These are phyloP conservation scores for Arthrobotrys megalospora DNA, from an alignment of 2,329 filamentous ascomycete genomes.

Conservation along the genomic window DNA sequence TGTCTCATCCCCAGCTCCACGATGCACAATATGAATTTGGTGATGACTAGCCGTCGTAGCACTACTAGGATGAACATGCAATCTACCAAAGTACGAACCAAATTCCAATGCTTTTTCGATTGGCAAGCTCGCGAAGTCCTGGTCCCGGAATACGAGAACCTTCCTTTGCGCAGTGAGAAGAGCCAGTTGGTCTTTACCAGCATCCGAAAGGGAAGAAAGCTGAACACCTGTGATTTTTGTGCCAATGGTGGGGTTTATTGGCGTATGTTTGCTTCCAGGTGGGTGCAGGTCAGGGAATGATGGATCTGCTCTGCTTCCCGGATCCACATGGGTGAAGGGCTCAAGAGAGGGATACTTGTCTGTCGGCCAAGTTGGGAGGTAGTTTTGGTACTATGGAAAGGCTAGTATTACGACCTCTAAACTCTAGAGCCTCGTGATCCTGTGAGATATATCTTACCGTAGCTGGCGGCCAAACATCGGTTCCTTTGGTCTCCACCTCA, in stretches of 20 bases:
- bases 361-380: slow-evolving; percentile 49
- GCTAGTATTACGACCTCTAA: neutral
- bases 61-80: slow-evolving; percentile 78
- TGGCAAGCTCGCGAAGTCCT: slow-evolving; percentile 79
- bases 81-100: slow-evolving; percentile 82
- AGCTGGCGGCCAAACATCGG: slow-evolving; percentile 43
- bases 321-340: slow-evolving; percentile 80
- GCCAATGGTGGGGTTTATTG: slow-evolving; percentile 81
- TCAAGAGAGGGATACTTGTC: slow-evolving; percentile 75
- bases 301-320: slow-evolving; percentile 81
- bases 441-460: slow-evolving; percentile 16
- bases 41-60: slow-evolving; percentile 80
- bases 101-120: slow-evolving; percentile 79
- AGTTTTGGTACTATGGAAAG: slow-evolving; percentile 48
- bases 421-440: neutral
- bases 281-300: slow-evolving; percentile 78
- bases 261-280: slow-evolving; percentile 66
- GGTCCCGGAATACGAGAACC: slow-evolving; percentile 83
- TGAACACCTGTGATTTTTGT: slow-evolving; percentile 81
- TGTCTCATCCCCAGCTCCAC: slow-evolving; percentile 77
- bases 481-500: slow-evolving; percentile 40
- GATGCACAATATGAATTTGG: slow-evolving; percentile 84
- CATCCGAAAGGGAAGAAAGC: slow-evolving; percentile 76
- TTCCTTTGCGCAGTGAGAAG: slow-evolving; percentile 82
- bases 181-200: slow-evolving; percentile 83